These are phyloP conservation scores for Pichia paraexigua DNA, from an alignment of 805 yeast genomes.

Conservation along the genomic window DNA sequence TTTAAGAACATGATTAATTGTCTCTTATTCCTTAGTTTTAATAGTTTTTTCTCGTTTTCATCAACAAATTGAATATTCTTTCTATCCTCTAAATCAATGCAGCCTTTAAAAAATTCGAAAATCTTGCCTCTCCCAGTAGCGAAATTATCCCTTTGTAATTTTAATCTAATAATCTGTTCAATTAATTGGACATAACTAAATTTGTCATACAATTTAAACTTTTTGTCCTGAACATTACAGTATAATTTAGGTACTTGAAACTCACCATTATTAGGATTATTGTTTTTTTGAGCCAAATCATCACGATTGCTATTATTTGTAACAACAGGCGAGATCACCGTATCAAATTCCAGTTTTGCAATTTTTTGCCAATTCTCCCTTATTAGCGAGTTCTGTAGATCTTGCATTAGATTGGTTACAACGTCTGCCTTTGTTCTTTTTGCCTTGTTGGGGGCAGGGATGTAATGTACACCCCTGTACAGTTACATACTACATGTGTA, in stretches of 20 bases:
- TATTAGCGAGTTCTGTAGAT: too few species aligned
- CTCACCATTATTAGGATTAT: background rate
- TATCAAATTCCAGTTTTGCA: too few species aligned
- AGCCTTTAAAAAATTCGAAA: background rate
- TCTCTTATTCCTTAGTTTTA: slow-evolving; percentile 8
- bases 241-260: slow-evolving; percentile 1
- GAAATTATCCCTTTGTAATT: background rate
- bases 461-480: too few species aligned
- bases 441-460: too few species aligned
- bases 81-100: background rate
- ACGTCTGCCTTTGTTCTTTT: too few species aligned
- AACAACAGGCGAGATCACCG: background rate
- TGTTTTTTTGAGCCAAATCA: background rate
- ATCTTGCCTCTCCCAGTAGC: background rate
- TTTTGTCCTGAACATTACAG: background rate
- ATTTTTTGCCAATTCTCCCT: too few species aligned
- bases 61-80: background rate
- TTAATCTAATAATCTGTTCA: background rate
- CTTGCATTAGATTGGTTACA: too few species aligned
- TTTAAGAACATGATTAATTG: slow-evolving; percentile 7
- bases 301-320: background rate
- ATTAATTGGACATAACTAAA: slow-evolving; percentile 3
- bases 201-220: background rate
- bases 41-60: background rate
- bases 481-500: too few species aligned